phyloP scores from a whole-genome alignment of 352 stramenopile genomes.

The Globisporangium middletonii region DNA sequence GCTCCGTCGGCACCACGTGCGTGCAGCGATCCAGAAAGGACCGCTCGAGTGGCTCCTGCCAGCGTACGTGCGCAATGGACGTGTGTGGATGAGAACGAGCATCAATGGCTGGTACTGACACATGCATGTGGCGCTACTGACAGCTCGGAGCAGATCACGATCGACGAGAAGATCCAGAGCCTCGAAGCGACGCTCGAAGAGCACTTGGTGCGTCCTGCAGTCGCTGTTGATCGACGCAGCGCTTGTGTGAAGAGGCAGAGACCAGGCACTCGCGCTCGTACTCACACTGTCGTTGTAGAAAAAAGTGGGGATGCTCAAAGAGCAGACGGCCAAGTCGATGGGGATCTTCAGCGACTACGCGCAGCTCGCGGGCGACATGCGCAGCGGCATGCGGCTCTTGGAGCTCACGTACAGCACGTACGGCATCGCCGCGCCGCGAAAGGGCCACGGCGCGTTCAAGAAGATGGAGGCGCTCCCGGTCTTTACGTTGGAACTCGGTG shows the following conservation, averaged over 20 bases:
- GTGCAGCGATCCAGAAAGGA: slow-evolving; percentile 41
- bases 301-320: slow-evolving; percentile 70
- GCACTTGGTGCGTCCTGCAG: slow-evolving; percentile 35
- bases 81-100: too few species aligned
- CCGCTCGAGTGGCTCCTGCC: slow-evolving; percentile 62
- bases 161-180: slow-evolving; percentile 53
- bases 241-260: not conserved
- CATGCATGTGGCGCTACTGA: not conserved
- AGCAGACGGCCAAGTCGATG: slow-evolving; percentile 40
- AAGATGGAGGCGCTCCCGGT: slow-evolving; percentile 41
- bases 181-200: slow-evolving; percentile 62
- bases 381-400: slow-evolving; percentile 39
- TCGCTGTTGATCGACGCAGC: not conserved
- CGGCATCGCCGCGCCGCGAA: slow-evolving; percentile 47
- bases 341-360: slow-evolving; percentile 25
- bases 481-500: slow-evolving; percentile 44
- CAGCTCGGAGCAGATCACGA: slow-evolving; percentile 44
- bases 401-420: slow-evolving; percentile 54
- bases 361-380: slow-evolving; percentile 28
- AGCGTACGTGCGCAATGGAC: slow-evolving; percentile 15
- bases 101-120: not conserved
- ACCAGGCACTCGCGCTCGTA: not conserved
- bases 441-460: slow-evolving; percentile 48
- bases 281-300: slow-evolving; percentile 17
- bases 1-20: slow-evolving; percentile 33